phyloP scores from a whole-genome alignment of 768 basidiomycete species.

The Boletellus ananiceps region DNA sequence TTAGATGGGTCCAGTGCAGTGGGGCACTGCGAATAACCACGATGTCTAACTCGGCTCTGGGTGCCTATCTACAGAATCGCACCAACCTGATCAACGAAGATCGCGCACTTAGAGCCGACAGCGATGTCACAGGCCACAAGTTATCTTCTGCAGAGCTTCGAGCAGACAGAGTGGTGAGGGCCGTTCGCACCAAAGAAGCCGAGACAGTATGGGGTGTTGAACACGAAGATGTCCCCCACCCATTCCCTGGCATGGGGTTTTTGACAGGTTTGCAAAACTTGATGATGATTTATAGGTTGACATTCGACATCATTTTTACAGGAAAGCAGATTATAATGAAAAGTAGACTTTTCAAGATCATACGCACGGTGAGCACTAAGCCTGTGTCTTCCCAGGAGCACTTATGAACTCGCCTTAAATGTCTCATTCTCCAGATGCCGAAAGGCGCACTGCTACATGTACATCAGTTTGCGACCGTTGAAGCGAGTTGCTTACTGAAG shows the following conservation, averaged over 20 bases:
- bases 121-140: conserved; percentile 11
- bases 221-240: conserved; percentile 48
- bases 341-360: conserved; percentile 37
- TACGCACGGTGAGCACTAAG: conserved; percentile 29
- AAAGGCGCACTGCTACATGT: conserved; percentile 45
- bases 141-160: conserved; percentile 39
- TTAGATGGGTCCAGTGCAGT: too few species aligned
- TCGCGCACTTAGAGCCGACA: conserved; percentile 48
- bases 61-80: conserved; percentile 16
- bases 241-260: conserved; percentile 75
- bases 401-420: not conserved
- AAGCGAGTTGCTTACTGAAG: conserved; percentile 31
- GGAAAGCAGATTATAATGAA: conserved; percentile 33
- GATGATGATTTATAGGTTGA: not conserved
- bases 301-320: conserved; percentile 5
- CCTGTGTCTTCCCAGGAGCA: not conserved
- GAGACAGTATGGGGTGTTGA: conserved; percentile 53
- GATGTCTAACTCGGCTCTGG: conserved; percentile 6
- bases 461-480: conserved; percentile 42
- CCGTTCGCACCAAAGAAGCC: conserved; percentile 50
- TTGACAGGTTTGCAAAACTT: conserved; percentile 46
- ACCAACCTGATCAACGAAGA: conserved; percentile 37
- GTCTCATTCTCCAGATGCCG: conserved; percentile 35
- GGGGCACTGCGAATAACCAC: not conserved
- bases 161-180: conserved; percentile 54